Conservation (phyloP, 2,329 filamentous ascomycete genomes). For the Ascochyta rabiei region DNA sequence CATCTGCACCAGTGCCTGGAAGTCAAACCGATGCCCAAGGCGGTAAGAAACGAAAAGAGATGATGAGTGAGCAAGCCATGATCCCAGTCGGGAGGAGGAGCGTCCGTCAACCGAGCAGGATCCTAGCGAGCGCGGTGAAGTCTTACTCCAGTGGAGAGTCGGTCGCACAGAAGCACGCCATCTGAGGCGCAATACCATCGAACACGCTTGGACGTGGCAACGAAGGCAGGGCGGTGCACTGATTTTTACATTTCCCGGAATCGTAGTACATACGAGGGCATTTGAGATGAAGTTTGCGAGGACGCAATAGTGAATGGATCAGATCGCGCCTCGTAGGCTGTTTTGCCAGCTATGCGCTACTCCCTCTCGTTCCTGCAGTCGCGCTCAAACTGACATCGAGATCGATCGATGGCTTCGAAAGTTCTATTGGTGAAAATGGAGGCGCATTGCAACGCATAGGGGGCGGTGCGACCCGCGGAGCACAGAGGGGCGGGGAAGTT, state of each 20-base stretch:
- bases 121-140: constrained; percentile 22
- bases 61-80: constrained; percentile 27
- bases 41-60: constrained; percentile 20
- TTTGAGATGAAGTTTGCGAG: constrained; percentile 1
- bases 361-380: constrained; percentile 9
- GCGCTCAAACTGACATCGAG: constrained; percentile 1
- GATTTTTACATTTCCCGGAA: constrained; percentile 24
- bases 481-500: constrained; percentile 30
- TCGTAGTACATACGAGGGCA: constrained; percentile 18
- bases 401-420: constrained; percentile 14
- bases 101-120: constrained; percentile 16
- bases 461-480: constrained; percentile 38
- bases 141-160: constrained; percentile 29
- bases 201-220: constrained; percentile 24
- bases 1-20: constrained; percentile 32
- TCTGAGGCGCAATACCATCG: constrained; percentile 31
- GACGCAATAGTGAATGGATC: constrained; percentile 15
- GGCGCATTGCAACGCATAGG: constrained; percentile 23
- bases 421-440: constrained; percentile 4
- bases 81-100: constrained; percentile 25
- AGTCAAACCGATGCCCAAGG: constrained; percentile 14
- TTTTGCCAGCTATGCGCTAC: constrained; percentile 21
- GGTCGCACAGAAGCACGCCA: constrained; percentile 23
- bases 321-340: constrained; percentile 19
- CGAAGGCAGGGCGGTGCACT: constrained; percentile 34